These are phyloP conservation scores for Acmispon strigosus DNA, from an alignment of 306 rosid species.

Conservation along the genomic window DNA sequence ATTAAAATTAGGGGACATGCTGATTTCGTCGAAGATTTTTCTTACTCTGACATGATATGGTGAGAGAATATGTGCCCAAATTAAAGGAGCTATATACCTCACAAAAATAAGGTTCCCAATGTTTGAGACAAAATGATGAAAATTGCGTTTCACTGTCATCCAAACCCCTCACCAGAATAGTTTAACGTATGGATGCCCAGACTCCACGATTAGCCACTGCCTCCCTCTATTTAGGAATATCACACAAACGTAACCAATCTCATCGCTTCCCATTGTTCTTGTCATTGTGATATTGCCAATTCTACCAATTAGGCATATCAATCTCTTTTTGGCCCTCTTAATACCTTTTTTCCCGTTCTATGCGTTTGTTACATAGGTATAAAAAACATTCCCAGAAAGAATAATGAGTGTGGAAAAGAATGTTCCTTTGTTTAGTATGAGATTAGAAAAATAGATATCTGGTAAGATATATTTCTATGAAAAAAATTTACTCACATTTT, in stretches of 20 bases:
- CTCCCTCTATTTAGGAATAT: slow-evolving; percentile 18
- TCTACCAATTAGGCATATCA: too few species aligned
- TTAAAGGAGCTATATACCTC: slow-evolving; percentile 10
- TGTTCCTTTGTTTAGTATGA: too few species aligned
- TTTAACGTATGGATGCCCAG: slow-evolving; percentile 18
- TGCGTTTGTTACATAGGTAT: too few species aligned
- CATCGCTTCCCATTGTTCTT: too few species aligned
- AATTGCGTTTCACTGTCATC: slow-evolving; percentile 17
- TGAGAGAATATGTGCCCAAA: slow-evolving; percentile 17
- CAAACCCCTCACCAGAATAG: neutral
- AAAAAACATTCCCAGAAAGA: too few species aligned
- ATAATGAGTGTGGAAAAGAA: too few species aligned
- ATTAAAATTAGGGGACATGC: slow-evolving; percentile 23
- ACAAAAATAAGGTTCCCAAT: slow-evolving; percentile 26
- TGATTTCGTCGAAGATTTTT: slow-evolving; percentile 21
- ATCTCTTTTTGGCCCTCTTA: too few species aligned
- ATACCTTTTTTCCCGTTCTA: too few species aligned
- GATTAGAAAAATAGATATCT: too few species aligned
- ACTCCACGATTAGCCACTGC: slow-evolving; percentile 25
- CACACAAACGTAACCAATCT: neutral
- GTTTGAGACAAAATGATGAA: slow-evolving; percentile 28
- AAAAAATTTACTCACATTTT: too few species aligned
- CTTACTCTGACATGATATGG: slow-evolving; percentile 15
- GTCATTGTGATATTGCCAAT: too few species aligned
- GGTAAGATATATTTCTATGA: too few species aligned